Conservation (phyloP, 2,329 filamentous ascomycete species). For the Stagonosporopsis chrysanthemi region DNA sequence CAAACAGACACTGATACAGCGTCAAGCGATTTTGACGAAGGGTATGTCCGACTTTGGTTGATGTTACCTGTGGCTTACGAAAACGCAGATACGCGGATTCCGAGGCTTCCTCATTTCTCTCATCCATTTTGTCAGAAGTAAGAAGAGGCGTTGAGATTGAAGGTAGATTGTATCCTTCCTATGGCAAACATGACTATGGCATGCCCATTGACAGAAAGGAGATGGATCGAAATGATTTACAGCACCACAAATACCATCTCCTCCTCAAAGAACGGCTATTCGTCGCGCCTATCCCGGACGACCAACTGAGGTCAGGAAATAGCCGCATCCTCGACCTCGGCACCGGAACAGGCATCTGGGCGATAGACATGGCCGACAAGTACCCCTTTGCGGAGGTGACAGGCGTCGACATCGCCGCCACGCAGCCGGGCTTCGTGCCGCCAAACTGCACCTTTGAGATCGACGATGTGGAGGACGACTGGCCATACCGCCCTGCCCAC, state of each 20-base stretch:
- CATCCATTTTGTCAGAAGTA: slow-evolving; percentile 32
- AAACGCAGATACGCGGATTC: slow-evolving; percentile 29
- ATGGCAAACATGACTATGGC: slow-evolving; percentile 33
- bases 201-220: slow-evolving; percentile 41
- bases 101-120: slow-evolving; percentile 32
- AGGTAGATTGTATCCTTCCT: slow-evolving; percentile 30
- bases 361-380: slow-evolving; percentile 37
- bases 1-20: slow-evolving; percentile 28
- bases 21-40: slow-evolving; percentile 29
- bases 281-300: slow-evolving; percentile 25
- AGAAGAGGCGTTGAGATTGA: slow-evolving; percentile 31
- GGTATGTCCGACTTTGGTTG: slow-evolving; percentile 16
- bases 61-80: slow-evolving; percentile 4
- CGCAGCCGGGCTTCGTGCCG: slow-evolving; percentile 49
- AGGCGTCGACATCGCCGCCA: slow-evolving; percentile 49
- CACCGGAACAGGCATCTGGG: slow-evolving; percentile 35
- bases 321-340: slow-evolving; percentile 41
- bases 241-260: slow-evolving; percentile 35
- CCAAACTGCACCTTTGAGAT: slow-evolving; percentile 51
- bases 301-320: slow-evolving; percentile 26
- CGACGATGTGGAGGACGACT: slow-evolving; percentile 50
- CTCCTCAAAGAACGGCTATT: slow-evolving; percentile 27
- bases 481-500: slow-evolving; percentile 42
- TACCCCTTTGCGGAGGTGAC: slow-evolving; percentile 24
- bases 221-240: slow-evolving; percentile 32